A percentile compares a stretch with the other conserved stretches of the same genome.
These are phyloP conservation scores for Nyssa sinensis DNA, from an alignment of 148 eudicot species.

Conservation along the genomic window DNA sequence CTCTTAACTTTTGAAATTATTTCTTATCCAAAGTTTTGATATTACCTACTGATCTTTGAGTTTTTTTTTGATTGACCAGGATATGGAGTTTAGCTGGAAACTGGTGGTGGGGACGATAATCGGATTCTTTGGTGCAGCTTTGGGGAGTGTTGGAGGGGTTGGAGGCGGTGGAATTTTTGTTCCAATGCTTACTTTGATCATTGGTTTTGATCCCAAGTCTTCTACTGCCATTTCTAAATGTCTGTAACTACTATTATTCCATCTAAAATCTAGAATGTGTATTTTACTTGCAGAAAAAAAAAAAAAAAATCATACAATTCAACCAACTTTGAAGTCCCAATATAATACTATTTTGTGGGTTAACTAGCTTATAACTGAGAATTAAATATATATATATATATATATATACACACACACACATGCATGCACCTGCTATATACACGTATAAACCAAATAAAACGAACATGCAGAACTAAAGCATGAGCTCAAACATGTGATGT, in stretches of 20 bases:
- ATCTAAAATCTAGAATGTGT: not conserved
- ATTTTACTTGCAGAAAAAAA: no score
- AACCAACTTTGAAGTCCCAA: no score
- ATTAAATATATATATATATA: no score
- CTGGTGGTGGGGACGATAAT: slow-evolving; percentile 40
- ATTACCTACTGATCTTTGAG: no score
- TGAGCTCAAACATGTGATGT: not conserved
- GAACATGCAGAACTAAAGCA: not conserved
- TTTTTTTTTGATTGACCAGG: slow-evolving; percentile 24
- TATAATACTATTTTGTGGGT: no score
- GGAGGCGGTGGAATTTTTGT: slow-evolving; percentile 69
- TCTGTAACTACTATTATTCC: not conserved
- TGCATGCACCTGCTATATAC: no score
- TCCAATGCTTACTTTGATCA: slow-evolving; percentile 58
- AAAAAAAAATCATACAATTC: no score
- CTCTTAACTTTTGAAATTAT: no score
- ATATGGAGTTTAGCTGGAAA: slow-evolving; percentile 58
- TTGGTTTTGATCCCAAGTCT: slow-evolving; percentile 65
- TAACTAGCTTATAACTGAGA: no score
- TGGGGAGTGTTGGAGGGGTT: slow-evolving; percentile 64
- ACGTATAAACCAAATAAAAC: no score
- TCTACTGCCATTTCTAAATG: slow-evolving; percentile 74
- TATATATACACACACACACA: no score
- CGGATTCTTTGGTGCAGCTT: slow-evolving; percentile 61
- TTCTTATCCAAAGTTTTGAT: not conserved